Conservation (phyloP, 1,284 basidiomycete genomes). For the Cryptococcus jaspeensis region DNA sequence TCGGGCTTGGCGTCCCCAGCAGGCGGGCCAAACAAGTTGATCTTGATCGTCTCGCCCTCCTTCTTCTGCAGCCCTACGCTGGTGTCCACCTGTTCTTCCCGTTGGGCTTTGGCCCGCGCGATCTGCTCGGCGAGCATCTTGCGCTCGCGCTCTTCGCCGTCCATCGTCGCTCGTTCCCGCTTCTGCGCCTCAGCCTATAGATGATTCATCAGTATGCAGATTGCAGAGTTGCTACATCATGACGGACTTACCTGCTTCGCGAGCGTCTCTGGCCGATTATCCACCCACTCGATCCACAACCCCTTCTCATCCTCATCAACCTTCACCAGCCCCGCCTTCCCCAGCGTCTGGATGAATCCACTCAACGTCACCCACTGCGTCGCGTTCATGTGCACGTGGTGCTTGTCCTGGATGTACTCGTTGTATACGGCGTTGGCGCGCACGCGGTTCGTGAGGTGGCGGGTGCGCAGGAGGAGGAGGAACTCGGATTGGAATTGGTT, state of each 20-base stretch:
- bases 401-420: conserved; percentile 94
- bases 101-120: conserved; percentile 64
- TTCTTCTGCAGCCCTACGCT: conserved; percentile 68
- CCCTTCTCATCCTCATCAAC: conserved; percentile 99
- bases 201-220: neutral
- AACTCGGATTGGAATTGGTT: conserved; percentile 89
- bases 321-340: conserved; percentile 78
- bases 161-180: conserved; percentile 86
- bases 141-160: conserved; percentile 92
- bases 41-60: conserved; percentile 56
- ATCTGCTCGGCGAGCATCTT: conserved; percentile 91
- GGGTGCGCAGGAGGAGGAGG: conserved; percentile 68
- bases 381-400: conserved; percentile 97
- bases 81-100: conserved; percentile 34
- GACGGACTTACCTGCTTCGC: conserved; percentile 70
- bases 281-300: conserved; percentile 96
- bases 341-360: conserved; percentile 90
- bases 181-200: conserved; percentile 79
- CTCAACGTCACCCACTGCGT: conserved; percentile 96
- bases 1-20: conserved; percentile 27
- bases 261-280: conserved; percentile 89
- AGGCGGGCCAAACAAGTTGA: conserved; percentile 40
- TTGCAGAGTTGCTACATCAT: neutral
- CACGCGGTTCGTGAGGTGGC: conserved; percentile 90
- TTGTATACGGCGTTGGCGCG: conserved; percentile 95